A percentile compares a stretch with the other conserved stretches of the same genome.
These are phyloP conservation scores for Globomyces sp. DNA, from an alignment of 371 early-diverging fungal genomes.

Conservation along the genomic window DNA sequence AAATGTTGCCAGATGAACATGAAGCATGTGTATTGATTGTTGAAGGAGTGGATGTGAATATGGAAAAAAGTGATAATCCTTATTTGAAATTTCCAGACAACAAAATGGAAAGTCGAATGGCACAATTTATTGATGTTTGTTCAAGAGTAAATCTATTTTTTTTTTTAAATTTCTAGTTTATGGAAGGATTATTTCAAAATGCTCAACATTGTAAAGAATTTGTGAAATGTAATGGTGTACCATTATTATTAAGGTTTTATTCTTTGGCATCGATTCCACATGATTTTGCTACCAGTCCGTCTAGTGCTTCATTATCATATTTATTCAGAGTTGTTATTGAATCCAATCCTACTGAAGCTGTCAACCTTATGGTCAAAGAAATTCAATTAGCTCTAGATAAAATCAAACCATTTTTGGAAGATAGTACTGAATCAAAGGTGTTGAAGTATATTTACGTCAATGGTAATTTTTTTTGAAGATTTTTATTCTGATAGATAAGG, in stretches of 20 bases:
- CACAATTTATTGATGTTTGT: conserved; percentile 51
- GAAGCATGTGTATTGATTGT: conserved; percentile 16
- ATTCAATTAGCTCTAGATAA: conserved; percentile 49
- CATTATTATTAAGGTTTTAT: conserved; percentile 63
- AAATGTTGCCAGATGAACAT: conserved; percentile 23
- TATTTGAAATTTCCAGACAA: background rate
- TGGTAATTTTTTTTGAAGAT: conserved; percentile 29
- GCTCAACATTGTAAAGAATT: conserved; percentile 70
- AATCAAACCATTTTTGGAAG: conserved; percentile 37
- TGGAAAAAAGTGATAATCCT: too few relatives aligned
- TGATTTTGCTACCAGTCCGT: conserved; percentile 69
- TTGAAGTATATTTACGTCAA: conserved; percentile 49
- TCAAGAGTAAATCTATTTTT: conserved; percentile 44
- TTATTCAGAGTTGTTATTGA: conserved; percentile 72
- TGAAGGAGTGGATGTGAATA: background rate
- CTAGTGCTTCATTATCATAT: conserved; percentile 68
- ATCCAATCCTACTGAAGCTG: conserved; percentile 55
- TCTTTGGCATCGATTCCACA: conserved; percentile 70
- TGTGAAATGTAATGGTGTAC: conserved; percentile 65
- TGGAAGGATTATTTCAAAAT: conserved; percentile 86
- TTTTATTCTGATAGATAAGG: conserved; percentile 40
- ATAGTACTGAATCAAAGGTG: conserved; percentile 38
- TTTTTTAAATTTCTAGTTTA: conserved; percentile 49
- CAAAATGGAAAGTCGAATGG: conserved; percentile 30
- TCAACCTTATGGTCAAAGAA: conserved; percentile 44